Evolutionary conservation across 129 eudicot species (phyloP), one percentile per base, ranked within the genome.

Genomic region (Artemisia argyi): DNA sequence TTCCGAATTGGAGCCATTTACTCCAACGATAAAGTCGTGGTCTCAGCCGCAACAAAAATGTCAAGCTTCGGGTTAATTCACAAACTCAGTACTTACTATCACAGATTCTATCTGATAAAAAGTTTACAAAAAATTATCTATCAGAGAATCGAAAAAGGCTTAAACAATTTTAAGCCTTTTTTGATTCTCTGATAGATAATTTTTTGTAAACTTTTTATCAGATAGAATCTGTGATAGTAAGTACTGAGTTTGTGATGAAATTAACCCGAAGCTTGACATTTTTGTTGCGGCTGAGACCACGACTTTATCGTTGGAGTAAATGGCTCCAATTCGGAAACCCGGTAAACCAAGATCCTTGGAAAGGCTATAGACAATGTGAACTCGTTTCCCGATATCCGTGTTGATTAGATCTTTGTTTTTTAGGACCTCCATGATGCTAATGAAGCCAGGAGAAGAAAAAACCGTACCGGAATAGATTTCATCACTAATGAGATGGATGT

Each of bases 401-500:
- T 78, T 65, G 13, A 16, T 11, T 68, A 63, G 71, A 72, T 71
- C 69, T 48, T 73, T 82, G 72, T 79, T 78, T 6, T 26, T 57
- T 7, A 87, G 66, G 55, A 83, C 84, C 71, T 90, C 97, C 89
- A 85, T 82, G 81, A 85, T 69, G 61, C 98, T 93, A 50, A 82
- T 60, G 66, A 87, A 93, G 20, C 76, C 47, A 1, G 92, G 87
- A 2, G 90, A 78, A 75, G 60, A 24, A 69, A 87, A 90, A 59
- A 90, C 96, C 0, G 98, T 87, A 63, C 98, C 98, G 0, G 98
- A 88, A 56, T 89, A 93, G 49, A 93, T 90, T 76, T 93, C 98
- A 75, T 93, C 96, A 35, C 88, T 82, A 30, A 90, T 79, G 72
- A 90, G 85, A 76, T 90, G 96, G 61, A 87, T 85, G 71, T 78